These are phyloP conservation scores for Astragalus membranaceus DNA, from an alignment of 306 rosid species.

Conservation along the genomic window DNA sequence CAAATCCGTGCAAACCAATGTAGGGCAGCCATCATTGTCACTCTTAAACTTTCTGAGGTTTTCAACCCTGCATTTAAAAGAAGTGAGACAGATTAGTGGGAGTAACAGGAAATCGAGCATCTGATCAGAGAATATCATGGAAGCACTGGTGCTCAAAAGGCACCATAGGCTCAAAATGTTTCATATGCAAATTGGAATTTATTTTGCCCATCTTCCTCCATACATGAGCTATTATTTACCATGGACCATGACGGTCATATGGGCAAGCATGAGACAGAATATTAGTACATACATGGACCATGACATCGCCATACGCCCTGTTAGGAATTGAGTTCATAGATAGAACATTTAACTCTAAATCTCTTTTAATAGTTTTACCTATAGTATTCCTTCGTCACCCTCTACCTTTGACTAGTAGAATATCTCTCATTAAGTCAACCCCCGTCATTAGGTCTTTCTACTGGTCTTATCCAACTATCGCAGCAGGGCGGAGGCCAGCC, in stretches of 20 bases:
- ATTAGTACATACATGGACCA: neutral
- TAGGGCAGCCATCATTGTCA: constrained; percentile 80
- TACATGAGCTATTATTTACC: no score
- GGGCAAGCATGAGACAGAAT: neutral
- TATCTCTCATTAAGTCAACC: no score
- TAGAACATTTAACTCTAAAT: neutral
- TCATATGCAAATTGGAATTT: neutral
- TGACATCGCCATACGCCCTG: neutral
- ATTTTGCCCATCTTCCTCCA: neutral
- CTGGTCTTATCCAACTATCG: neutral
- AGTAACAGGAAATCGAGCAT: neutral
- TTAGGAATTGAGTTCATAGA: neutral
- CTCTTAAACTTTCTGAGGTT: constrained; percentile 89
- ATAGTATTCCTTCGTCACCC: neutral
- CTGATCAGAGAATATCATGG: neutral
- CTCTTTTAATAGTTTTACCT: neutral
- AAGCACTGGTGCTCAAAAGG: neutral
- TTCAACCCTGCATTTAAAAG: constrained; percentile 64
- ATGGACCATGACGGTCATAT: no score
- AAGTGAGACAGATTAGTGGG: constrained; percentile 10
- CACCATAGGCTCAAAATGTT: neutral
- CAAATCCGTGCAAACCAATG: constrained; percentile 91
- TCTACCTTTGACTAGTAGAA: no score
- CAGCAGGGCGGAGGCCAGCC: no score
- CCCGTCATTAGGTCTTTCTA: neutral